These are phyloP conservation scores for Phlyctochytrium planicorne DNA, from an alignment of 192 early-diverging fungal genomes.

Conservation along the genomic window DNA sequence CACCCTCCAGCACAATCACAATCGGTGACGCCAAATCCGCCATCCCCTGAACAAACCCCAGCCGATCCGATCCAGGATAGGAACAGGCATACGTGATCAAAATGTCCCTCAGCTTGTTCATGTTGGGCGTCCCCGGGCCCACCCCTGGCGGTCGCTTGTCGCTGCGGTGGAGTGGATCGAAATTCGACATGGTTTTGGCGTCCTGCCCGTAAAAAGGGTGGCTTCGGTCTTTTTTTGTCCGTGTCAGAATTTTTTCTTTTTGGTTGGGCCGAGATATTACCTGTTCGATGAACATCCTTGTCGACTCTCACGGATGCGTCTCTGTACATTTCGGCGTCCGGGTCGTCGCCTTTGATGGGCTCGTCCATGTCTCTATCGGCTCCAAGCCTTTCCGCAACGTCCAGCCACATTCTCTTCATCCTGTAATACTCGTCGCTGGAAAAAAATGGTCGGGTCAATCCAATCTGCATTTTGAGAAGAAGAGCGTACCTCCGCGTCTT, in stretches of 20 bases:
- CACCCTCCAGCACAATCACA: constrained; percentile 74
- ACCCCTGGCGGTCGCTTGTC: constrained; percentile 39
- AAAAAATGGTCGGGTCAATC: background rate
- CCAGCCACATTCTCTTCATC: constrained; percentile 45
- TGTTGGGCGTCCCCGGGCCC: constrained; percentile 64
- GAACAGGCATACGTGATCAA: constrained; percentile 75
- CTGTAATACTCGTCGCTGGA: constrained; percentile 30
- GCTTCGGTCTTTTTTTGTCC: constrained; percentile 79
- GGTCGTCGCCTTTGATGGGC: background rate
- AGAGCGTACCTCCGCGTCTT: constrained; percentile 45
- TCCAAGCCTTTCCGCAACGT: constrained; percentile 33
- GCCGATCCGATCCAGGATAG: constrained; percentile 13
- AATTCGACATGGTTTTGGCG: constrained; percentile 9
- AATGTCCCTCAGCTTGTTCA: constrained; percentile 86
- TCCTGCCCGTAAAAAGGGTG: constrained; percentile 87
- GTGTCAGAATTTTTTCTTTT: constrained; percentile 86
- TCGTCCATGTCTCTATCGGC: background rate
- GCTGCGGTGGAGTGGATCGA: constrained; percentile 55
- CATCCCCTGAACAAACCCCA: constrained; percentile 97
- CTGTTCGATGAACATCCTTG: constrained; percentile 30
- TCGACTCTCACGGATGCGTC: constrained; percentile 19
- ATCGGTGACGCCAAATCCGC: constrained; percentile 89
- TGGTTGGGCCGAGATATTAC: background rate
- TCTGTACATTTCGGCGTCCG: constrained; percentile 22
- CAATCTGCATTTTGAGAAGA: background rate